These are phyloP conservation scores for Collybia nuda DNA, from an alignment of 768 basidiomycete species.

Conservation along the genomic window DNA sequence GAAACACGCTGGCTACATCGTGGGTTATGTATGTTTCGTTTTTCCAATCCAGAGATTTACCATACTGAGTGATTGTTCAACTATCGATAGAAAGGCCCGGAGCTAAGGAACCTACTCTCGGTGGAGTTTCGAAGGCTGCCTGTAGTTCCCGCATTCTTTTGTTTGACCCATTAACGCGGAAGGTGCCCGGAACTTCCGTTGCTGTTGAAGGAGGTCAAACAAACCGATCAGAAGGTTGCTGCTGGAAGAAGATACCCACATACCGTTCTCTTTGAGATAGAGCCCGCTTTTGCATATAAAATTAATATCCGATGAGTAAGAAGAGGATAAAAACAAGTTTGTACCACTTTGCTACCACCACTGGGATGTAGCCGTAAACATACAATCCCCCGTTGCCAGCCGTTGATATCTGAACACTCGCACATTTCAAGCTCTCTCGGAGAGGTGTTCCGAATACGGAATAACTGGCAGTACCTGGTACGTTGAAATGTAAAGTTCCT, in stretches of 20 bases:
- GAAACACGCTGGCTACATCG: slow-evolving; percentile 95
- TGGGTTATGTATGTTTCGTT: slow-evolving; percentile 86
- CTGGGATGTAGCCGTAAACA: slow-evolving; percentile 93
- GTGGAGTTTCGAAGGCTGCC: slow-evolving; percentile 83
- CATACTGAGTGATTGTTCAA: slow-evolving; percentile 58
- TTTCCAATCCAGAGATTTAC: slow-evolving; percentile 92
- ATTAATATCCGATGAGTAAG: slow-evolving; percentile 1
- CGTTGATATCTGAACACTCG: slow-evolving; percentile 92
- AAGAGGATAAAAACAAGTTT: slow-evolving; percentile 27
- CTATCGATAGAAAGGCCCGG: slow-evolving; percentile 1
- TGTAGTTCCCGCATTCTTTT: slow-evolving; percentile 97
- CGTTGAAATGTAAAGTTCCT: too few species aligned
- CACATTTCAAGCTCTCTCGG: slow-evolving; percentile 79
- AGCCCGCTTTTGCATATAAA: slow-evolving; percentile 58
- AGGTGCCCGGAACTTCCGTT: slow-evolving; percentile 90
- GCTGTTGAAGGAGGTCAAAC: slow-evolving; percentile 36
- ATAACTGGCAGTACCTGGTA: slow-evolving; percentile 1
- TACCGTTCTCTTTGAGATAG: slow-evolving; percentile 93
- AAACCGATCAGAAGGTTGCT: neutral
- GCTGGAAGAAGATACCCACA: slow-evolving; percentile 11
- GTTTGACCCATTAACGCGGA: slow-evolving; percentile 93
- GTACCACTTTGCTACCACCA: slow-evolving; percentile 96
- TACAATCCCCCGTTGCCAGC: slow-evolving; percentile 82
- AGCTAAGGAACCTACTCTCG: slow-evolving; percentile 54
- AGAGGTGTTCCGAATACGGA: slow-evolving; percentile 85